Base-by-base conservation (phyloP, 139 green algal genomes). In the Coccomyxa sp. region DNA sequence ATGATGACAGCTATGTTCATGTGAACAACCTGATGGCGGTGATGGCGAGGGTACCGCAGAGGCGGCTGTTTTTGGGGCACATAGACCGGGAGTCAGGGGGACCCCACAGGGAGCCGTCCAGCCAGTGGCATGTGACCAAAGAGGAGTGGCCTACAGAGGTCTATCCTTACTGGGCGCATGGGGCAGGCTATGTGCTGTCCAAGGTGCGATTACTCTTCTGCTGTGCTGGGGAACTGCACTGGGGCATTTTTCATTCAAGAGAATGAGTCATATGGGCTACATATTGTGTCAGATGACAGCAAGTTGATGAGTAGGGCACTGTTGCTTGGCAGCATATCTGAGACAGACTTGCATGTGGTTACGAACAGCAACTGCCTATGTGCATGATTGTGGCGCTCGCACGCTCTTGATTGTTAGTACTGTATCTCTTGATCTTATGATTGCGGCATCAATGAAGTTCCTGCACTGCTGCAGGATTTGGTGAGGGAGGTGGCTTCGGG, bases 91-190 rank as follows among this genome's bases (percentile, higher is more conserved):
- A 76, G 9, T 82, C 82, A 0, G 84, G 87, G 25, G 28, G 76
- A 13, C 79, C 82, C 16, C 79, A 84, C 66, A 82, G 82, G 21
- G 76, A 83, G 0, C 63, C 57, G 28, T 27, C 38, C 58, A 45
- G 71, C 27, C 11, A 27, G 45, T 89, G 87, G 87, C 85, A 87
- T 63, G 86, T 91, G 25, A 79, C 81, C 58, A 10, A 58, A 10
- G 77, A 90, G 58, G 88, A 91, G 82, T 91, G 88, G 88, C 59
- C 82, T 0, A 51, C 14, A 16, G 86, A 86, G 30, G 77, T 45
- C 18, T 91, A 85, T 84, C 88, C 88, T 31, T 68, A 80, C 57
- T 91, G 88, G 88, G 88, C 88, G 30, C 88, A 91, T 60, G 88
- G 88, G 58, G 84, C 86, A 18, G 88, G 88, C 66, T 91, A 91